Evolutionary conservation across 768 basidiomycete genomes (phyloP).

Genomic region (Leccinum longicurvipes): DNA sequence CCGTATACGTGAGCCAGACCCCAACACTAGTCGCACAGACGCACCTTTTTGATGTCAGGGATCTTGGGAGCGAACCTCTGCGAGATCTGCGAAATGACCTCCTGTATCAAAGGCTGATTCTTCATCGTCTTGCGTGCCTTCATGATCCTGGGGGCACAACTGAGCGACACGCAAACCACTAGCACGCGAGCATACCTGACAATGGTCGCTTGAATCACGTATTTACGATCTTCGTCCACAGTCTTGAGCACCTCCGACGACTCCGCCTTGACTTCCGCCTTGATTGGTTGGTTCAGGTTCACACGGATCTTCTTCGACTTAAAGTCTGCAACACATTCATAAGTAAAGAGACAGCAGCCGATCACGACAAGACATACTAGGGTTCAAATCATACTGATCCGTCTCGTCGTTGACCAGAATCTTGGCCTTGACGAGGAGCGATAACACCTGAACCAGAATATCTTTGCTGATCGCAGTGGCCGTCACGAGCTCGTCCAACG

Average conservation of each 20-base stretch:
- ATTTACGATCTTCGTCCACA: conserved; percentile 96
- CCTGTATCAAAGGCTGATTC: conserved; percentile 85
- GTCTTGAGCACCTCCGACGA: conserved; percentile 86
- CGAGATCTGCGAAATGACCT: conserved; percentile 86
- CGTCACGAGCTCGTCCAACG: conserved; percentile 70
- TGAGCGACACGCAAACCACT: neutral
- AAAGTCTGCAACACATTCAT: conserved; percentile 50
- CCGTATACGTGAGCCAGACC: neutral
- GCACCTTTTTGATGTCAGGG: conserved; percentile 93
- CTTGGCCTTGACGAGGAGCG: conserved; percentile 80
- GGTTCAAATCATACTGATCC: conserved; percentile 91
- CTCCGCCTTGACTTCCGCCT: conserved; percentile 92
- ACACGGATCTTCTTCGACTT: conserved; percentile 93
- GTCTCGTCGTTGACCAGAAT: conserved; percentile 84
- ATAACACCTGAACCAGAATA: conserved; percentile 62
- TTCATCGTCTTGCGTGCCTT: conserved; percentile 95
- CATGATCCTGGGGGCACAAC: conserved; percentile 66
- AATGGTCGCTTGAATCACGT: conserved; percentile 92
- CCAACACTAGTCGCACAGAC: neutral
- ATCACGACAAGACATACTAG: conserved; percentile 40
- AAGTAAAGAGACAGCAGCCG: neutral
- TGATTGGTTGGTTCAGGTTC: conserved; percentile 88
- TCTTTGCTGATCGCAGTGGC: conserved; percentile 84
- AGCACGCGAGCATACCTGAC: conserved; percentile 49
- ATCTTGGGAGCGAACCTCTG: conserved; percentile 90